These are phyloP conservation scores for Mycena vitilis DNA, from an alignment of 768 basidiomycete species.

Conservation along the genomic window DNA sequence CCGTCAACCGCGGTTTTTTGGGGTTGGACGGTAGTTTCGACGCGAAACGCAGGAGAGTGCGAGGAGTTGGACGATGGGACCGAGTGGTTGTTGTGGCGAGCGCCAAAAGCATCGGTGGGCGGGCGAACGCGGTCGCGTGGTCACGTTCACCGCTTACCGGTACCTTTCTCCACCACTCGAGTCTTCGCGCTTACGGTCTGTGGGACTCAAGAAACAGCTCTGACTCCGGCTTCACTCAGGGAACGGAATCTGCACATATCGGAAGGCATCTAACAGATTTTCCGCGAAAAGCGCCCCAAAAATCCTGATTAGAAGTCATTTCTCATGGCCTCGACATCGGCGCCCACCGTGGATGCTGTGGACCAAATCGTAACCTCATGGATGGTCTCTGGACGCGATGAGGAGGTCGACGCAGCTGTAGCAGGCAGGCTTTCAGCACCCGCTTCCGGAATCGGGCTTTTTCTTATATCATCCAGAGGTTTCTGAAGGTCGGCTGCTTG, in stretches of 20 bases:
- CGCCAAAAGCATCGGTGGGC: constrained; percentile 29
- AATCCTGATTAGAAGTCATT: neutral
- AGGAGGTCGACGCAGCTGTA: constrained; percentile 69
- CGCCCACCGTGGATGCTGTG: constrained; percentile 35
- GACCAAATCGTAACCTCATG: constrained; percentile 76
- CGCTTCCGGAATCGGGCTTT: neutral
- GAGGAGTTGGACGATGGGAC: constrained; percentile 18
- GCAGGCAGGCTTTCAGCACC: constrained; percentile 57
- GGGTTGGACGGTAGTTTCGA: constrained; percentile 20
- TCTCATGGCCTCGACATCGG: constrained; percentile 21
- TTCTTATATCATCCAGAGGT: constrained; percentile 49
- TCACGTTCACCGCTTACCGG: constrained; percentile 7
- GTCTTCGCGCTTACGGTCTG: neutral
- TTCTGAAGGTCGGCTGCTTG: constrained; percentile 69
- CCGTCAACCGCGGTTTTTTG: constrained; percentile 21
- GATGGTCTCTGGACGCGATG: constrained; percentile 72
- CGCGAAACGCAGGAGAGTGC: constrained; percentile 26
- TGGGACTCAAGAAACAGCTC: neutral
- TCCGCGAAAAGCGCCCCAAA: neutral
- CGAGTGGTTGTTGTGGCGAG: constrained; percentile 31
- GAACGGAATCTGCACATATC: neutral
- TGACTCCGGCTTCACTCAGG: neutral
- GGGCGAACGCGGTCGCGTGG: constrained; percentile 20
- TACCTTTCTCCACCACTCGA: constrained; percentile 10
- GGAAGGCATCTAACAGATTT: constrained; percentile 1